Evolutionary conservation across 2,329 filamentous ascomycete genomes (phyloP), one percentile per base, ranked within the genome.

Genomic region (Fusarium pseudocircinatum): DNA sequence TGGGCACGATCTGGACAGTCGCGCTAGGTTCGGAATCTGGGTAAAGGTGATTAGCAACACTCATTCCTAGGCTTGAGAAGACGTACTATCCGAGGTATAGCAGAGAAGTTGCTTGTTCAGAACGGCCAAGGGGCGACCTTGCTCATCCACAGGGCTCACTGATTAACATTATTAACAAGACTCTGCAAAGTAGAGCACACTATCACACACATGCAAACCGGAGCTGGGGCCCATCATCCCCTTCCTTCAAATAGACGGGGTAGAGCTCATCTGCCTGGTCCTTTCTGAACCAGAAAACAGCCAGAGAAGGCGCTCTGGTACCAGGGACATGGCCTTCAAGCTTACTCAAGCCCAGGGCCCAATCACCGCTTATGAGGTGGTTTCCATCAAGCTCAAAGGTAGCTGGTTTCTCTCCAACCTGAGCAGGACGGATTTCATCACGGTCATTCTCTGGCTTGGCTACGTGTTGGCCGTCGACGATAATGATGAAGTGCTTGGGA

Each of bases 51-150:
- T 53, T 53, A 53, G 50, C 34, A 11, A n/a, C 20, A 11, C 10
- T 37, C 12, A 28, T n/a, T 22, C n/a, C 7, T 4, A 1, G 6
- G 7, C 4, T 53, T 6, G 0, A 12, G 9, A 15, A 28, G 3
- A 37, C 34, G 11, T 37, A 53, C 50, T 7, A 13, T 12, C 32
- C 6, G n/a, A 8, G n/a, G 9, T 6, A 22, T 36, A 26, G 13
- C 9, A 52, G n/a, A 52, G 13, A 52, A 52, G 13, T 4, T 52
- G 32, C 10, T 52, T 12, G 32, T 6, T n/a, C n/a, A n/a, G n/a
- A n/a, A n/a, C n/a, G n/a, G 32, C 10, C 20, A 53, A 26, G 1
- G 34, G n/a, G n/a, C n/a, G n/a, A n/a, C n/a, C n/a, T n/a, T n/a
- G n/a, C n/a, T n/a, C n/a, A n/a, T n/a, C n/a, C n/a, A n/a, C n/a